Evolutionary conservation across 768 basidiomycete species (phyloP).

Genomic region (Mycena amicta): DNA sequence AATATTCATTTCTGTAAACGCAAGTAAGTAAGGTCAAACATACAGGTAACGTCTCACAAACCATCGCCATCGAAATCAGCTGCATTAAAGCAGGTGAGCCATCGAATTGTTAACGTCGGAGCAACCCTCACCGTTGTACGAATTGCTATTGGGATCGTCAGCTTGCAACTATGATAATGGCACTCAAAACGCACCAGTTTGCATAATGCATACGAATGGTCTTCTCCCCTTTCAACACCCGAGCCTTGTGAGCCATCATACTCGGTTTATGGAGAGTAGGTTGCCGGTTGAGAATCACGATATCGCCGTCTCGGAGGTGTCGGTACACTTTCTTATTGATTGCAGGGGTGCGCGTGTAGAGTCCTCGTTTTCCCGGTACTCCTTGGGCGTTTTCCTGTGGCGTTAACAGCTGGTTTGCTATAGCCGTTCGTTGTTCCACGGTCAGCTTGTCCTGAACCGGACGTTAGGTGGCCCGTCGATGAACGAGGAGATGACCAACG

Average conservation of each 20-base stretch:
- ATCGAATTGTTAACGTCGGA: slow-evolving; percentile 4
- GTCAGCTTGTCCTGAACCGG: slow-evolving; percentile 76
- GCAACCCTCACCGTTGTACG: slow-evolving; percentile 80
- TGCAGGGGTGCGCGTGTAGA: slow-evolving; percentile 76
- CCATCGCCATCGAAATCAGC: slow-evolving; percentile 95
- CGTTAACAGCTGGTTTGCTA: slow-evolving; percentile 93
- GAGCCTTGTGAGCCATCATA: slow-evolving; percentile 98
- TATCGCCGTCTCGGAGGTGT: slow-evolving; percentile 92
- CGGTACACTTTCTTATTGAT: slow-evolving; percentile 98
- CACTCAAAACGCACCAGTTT: slow-evolving; percentile 73
- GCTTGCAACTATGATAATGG: slow-evolving; percentile 6
- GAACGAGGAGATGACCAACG: slow-evolving; percentile 20
- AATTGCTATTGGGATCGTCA: slow-evolving; percentile 65
- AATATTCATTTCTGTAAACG: slow-evolving; percentile 90
- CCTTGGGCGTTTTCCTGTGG: slow-evolving; percentile 76
- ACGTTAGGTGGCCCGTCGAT: slow-evolving; percentile 6
- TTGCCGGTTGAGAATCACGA: slow-evolving; percentile 94
- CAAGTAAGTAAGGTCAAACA: slow-evolving; percentile 20
- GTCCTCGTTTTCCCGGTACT: slow-evolving; percentile 48
- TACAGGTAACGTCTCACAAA: slow-evolving; percentile 32
- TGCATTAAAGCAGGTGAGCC: slow-evolving; percentile 27
- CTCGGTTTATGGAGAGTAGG: slow-evolving; percentile 98
- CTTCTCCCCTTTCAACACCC: slow-evolving; percentile 92
- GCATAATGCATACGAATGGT: slow-evolving; percentile 99
- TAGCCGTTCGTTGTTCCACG: slow-evolving; percentile 88